Percentiles rank a stretch among this genome's conserved stretches.
These are phyloP conservation scores for Cutaneotrichosporon cyanovorans DNA, from an alignment of 1,284 basidiomycete genomes.

Conservation along the genomic window DNA sequence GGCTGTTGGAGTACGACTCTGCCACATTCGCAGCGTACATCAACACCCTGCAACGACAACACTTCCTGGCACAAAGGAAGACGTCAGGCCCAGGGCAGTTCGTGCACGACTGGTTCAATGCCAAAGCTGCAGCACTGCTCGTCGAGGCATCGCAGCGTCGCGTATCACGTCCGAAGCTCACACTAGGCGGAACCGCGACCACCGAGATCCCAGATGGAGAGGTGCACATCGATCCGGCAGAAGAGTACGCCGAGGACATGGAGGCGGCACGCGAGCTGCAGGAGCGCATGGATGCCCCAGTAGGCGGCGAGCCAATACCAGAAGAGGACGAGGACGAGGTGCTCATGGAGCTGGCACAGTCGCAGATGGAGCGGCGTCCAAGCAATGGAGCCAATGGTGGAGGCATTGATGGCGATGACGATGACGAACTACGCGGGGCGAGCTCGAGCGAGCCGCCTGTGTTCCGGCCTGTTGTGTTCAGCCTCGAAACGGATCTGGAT, in stretches of 20 bases:
- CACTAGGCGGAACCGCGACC: constrained; percentile 60
- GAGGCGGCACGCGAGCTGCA: constrained; percentile 33
- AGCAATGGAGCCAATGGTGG: constrained; percentile 6
- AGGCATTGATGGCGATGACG: constrained; percentile 44
- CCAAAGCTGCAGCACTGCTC: constrained; percentile 73
- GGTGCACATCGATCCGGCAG: constrained; percentile 5
- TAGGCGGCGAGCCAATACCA: constrained; percentile 7
- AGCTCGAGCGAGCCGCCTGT: constrained; percentile 24
- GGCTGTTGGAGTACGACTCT: constrained; percentile 83
- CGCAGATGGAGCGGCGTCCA: constrained; percentile 33
- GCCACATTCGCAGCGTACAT: constrained; percentile 87
- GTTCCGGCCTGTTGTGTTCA: constrained; percentile 32
- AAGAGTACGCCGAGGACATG: constrained; percentile 38
- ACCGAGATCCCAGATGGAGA: constrained; percentile 49
- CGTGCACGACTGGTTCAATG: constrained; percentile 44
- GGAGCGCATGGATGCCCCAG: constrained; percentile 9
- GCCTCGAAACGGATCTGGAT: constrained; percentile 27
- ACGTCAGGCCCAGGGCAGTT: constrained; percentile 32
- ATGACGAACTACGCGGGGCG: constrained; percentile 56
- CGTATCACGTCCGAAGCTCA: constrained; percentile 22
- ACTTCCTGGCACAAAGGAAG: constrained; percentile 38
- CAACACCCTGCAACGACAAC: constrained; percentile 60
- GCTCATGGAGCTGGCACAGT: constrained; percentile 36
- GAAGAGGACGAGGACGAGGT: constrained; percentile 36
- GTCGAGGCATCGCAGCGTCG: constrained; percentile 51